Evolutionary conservation across 257 asterid genomes (phyloP).

Genomic region (Solanum chilense): DNA sequence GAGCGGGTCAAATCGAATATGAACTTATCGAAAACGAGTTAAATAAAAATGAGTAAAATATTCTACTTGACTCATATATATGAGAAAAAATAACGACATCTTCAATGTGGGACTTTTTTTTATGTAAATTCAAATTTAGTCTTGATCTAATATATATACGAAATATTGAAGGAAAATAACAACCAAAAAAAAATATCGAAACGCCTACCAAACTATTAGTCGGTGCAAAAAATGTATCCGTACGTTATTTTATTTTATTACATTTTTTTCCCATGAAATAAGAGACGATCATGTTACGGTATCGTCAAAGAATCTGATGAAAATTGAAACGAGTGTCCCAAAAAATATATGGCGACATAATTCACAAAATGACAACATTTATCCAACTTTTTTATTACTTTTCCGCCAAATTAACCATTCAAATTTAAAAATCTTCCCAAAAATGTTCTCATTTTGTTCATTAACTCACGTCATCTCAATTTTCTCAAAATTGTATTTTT

Average conservation of each 20-base stretch:
- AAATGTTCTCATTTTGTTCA: neutral
- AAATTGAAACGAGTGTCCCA: neutral
- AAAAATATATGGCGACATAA: constrained; percentile 10
- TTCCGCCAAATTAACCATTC: neutral
- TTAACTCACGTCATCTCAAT: neutral
- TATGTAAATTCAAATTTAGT: fast-evolving
- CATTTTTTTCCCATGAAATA: neutral
- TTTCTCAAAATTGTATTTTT: neutral
- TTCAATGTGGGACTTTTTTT: fast-evolving
- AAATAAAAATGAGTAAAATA: too few relatives aligned
- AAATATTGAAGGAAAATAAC: too few relatives aligned
- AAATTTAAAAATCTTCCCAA: neutral
- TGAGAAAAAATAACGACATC: neutral
- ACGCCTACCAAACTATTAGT: neutral
- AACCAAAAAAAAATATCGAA: too few relatives aligned
- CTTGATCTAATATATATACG: too few relatives aligned
- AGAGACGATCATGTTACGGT: neutral
- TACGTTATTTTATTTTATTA: neutral
- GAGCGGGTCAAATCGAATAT: too few relatives aligned
- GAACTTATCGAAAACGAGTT: too few relatives aligned
- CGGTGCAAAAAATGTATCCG: neutral
- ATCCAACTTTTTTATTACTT: neutral
- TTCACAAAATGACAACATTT: constrained; percentile 18
- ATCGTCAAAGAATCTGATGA: neutral
- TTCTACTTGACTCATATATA: too few relatives aligned